Evolutionary conservation across 306 rosid species (phyloP), one percentile per base, ranked within the genome.

Genomic region (Leucaena leucocephala): DNA sequence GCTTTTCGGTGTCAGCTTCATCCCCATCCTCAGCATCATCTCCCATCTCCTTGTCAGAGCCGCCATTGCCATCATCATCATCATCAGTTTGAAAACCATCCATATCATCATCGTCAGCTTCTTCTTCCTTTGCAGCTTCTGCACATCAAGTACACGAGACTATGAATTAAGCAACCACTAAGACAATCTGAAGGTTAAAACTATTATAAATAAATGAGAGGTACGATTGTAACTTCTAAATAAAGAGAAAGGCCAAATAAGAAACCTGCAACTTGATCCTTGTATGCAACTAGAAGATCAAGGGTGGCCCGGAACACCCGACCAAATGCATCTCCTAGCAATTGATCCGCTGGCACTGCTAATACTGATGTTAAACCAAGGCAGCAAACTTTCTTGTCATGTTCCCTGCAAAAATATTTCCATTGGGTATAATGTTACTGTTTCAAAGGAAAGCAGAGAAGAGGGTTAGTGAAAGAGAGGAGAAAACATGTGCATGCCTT

Each of bases 41-140:
- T 71, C 98, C 98, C 98, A 94, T 91, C 80, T 92, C 97, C 88
- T 81, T 94, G 82, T 94, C 97, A 83, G 92, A 92, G 65, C 87
- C 97, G 80, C 88, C 97, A 82, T 82, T 96, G 43, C 85, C 98
- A 59, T 88, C 94, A 7, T 92, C 98, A 46, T 94, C 27, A 13
- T 89, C 97, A 68, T 94, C 97, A 11, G 90, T 87, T 84, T 79
- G 97, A 86, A 92, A 89, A 79, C 97, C 97, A 87, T 94, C 98
- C 98, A 94, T 94, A 72, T 92, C 97, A 82, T 94, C 97, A 67
- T 94, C 98, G 82, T 94, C 97, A 49, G 80, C 93, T 84, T 89
- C 97, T 66, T 88, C 97, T 72, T 90, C 98, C 77, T 94, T 91
- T 27, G 97, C 91, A 85, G 95, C 90, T 81, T 91, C 98, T 93